Evolutionary conservation across 2,329 filamentous ascomycete species (phyloP), one percentile per base, ranked within the genome.

Genomic region (Cryphonectria carpinicola): DNA sequence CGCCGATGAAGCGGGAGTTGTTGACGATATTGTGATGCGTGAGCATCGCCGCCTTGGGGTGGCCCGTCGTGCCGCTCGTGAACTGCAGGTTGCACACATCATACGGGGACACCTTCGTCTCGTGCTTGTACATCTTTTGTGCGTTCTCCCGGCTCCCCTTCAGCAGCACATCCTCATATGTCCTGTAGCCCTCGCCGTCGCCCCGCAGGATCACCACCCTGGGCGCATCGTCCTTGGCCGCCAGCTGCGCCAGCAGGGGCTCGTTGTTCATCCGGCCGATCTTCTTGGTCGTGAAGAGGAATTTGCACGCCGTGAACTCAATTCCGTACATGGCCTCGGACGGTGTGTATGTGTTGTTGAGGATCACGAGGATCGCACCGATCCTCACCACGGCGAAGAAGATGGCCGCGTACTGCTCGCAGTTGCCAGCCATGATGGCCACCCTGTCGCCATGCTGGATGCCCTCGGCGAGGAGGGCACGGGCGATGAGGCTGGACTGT

Each of bases 311-410:
- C 22, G 91, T 89, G 76, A 94, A 93, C 68, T 87, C 86, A 39
- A 95, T 80, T 13, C 90, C 92, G 79, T 92, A 91, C 78, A 89
- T 86, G 64, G 91, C 89, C 80, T 95, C 92, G 1, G 86, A 88
- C 2, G 90, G 85, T 1, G 92, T 95, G 78, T 95, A 95, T 0
- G 92, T 95, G 81, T 94, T 95, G 82, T 95, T 95, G 74, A 95
- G 82, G 61, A 94, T 93, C 39, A 94, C 92, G 67, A 94, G 83
- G 62, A 92, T 89, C 63, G 87, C 89, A 13, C 90, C 90, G 25
- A 92, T 85, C 63, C 88, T 85, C 56, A 90, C 89, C 14, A 89
- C 90, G 4, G 90, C 91, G 74, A 94, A 93, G 83, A 93, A 93
- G 22, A 93, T 86, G 3, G 91, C 86, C 41, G 92, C 81, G 89